A percentile compares a stretch with the other conserved stretches of the same genome.
Conservation (phyloP, 2,329 filamentous ascomycete genomes). For the Sclerotinia nivalis region DNA sequence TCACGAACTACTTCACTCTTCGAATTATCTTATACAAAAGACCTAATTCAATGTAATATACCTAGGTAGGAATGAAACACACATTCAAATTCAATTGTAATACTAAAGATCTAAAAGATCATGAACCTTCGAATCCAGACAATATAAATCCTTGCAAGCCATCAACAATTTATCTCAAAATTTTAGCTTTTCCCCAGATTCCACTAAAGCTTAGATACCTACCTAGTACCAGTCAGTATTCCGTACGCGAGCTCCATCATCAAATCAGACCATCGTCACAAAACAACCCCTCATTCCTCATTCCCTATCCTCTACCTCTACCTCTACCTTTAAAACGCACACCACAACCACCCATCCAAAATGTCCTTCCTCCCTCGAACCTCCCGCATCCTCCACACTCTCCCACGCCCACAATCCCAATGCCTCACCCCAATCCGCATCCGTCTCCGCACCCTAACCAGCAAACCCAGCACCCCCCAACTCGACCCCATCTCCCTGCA, state of each 20-base stretch:
- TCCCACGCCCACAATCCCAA: slow-evolving; percentile 32
- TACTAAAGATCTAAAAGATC: neutral
- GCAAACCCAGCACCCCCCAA: slow-evolving; percentile 21
- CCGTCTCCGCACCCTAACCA: slow-evolving; percentile 20
- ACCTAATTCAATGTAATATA: neutral
- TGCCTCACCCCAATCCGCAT: neutral
- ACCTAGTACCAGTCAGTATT: no score
- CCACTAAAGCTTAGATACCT: neutral
- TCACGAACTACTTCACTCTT: neutral
- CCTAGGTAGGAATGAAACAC: neutral
- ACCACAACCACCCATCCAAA: neutral
- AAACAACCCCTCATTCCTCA: slow-evolving; percentile 4
- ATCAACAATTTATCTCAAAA: neutral
- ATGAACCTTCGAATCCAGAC: neutral
- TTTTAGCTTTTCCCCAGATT: slow-evolving; percentile 19
- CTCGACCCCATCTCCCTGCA: slow-evolving; percentile 37
- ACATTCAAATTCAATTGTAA: neutral
- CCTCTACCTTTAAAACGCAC: neutral
- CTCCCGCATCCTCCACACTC: slow-evolving; percentile 36
- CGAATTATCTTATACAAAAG: neutral
- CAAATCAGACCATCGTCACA: neutral
- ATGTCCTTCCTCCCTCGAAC: slow-evolving; percentile 31
- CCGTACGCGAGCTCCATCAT: neutral
- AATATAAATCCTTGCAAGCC: neutral
- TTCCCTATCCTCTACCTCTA: slow-evolving; percentile 7